Conservation (phyloP, 2,329 filamentous ascomycete genomes). For the Aspergillus sp. region DNA sequence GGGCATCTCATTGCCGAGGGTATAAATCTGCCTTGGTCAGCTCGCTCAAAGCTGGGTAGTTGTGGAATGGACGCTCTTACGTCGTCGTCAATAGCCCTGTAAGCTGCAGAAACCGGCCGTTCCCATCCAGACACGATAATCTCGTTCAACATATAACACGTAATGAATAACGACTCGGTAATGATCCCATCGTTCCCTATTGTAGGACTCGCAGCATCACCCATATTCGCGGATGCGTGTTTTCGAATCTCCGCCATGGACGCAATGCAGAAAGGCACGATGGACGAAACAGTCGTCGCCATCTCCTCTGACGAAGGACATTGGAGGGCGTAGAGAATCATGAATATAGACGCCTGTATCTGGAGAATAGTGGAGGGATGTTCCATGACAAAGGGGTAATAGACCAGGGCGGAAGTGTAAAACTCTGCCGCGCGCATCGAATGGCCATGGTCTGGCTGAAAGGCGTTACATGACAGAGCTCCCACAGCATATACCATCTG, state of each 20-base stretch:
- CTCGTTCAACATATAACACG: slow-evolving; percentile 30
- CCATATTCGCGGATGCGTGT: slow-evolving; percentile 7
- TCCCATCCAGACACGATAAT: slow-evolving; percentile 28
- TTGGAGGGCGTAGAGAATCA: slow-evolving; percentile 27
- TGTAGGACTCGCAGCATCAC: neutral
- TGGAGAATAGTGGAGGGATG: slow-evolving; percentile 26
- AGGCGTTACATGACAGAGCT: slow-evolving; percentile 21
- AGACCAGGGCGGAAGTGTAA: slow-evolving; percentile 23
- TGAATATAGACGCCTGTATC: slow-evolving; percentile 26
- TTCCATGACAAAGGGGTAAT: slow-evolving; percentile 25
- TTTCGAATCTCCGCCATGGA: slow-evolving; percentile 25
- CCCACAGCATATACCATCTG: slow-evolving; percentile 29
- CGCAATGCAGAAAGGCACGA: slow-evolving; percentile 27
- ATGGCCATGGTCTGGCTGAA: slow-evolving; percentile 22
- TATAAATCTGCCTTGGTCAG: slow-evolving; percentile 16
- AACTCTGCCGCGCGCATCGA: slow-evolving; percentile 21
- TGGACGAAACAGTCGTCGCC: slow-evolving; percentile 22
- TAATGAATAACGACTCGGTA: slow-evolving; percentile 27
- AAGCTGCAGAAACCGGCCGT: slow-evolving; percentile 24
- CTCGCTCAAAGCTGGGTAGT: neutral
- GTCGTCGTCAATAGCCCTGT: slow-evolving; percentile 25
- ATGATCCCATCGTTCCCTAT: slow-evolving; percentile 13
- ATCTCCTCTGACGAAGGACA: slow-evolving; percentile 28
- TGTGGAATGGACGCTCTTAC: slow-evolving; percentile 6
- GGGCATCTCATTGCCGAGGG: slow-evolving; percentile 22